A percentile compares a stretch with the other conserved stretches of the same genome.
Conservation (phyloP, 352 stramenopile species). For the Globisporangium heterothallicum region DNA sequence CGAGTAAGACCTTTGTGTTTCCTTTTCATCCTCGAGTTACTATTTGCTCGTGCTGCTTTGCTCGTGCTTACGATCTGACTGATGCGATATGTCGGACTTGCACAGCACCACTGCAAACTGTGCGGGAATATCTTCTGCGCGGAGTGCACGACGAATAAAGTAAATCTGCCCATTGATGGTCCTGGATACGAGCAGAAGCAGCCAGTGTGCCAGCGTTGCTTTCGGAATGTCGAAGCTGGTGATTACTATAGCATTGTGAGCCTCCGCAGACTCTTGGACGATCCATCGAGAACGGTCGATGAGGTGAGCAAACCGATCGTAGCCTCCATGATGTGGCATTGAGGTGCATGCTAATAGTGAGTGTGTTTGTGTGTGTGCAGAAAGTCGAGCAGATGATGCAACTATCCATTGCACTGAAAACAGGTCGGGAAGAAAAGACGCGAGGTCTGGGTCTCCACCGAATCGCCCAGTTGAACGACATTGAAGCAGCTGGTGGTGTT, state of each 20-base stretch:
- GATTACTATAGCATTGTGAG: slow-evolving; percentile 77
- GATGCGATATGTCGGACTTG: no score
- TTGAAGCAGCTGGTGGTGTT: slow-evolving; percentile 74
- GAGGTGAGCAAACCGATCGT: slow-evolving; percentile 18
- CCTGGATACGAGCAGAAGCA: slow-evolving; percentile 64
- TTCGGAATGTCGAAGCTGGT: slow-evolving; percentile 55
- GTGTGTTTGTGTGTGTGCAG: slow-evolving; percentile 14
- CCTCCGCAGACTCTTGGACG: slow-evolving; percentile 47
- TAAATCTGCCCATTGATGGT: slow-evolving; percentile 52
- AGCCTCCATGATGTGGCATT: neutral
- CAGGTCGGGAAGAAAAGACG: slow-evolving; percentile 55
- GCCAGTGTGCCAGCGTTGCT: slow-evolving; percentile 68
- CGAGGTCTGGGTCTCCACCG: slow-evolving; percentile 64
- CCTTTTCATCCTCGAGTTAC: neutral
- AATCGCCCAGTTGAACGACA: slow-evolving; percentile 79
- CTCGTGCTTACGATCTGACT: neutral
- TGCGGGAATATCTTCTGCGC: slow-evolving; percentile 72
- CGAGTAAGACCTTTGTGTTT: slow-evolving; percentile 26
- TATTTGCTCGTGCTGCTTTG: neutral
- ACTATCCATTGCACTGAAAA: slow-evolving; percentile 46
- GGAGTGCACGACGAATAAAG: slow-evolving; percentile 71
- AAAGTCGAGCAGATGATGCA: slow-evolving; percentile 68
- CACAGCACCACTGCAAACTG: slow-evolving; percentile 66
- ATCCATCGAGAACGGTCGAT: slow-evolving; percentile 27
- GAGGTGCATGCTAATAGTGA: neutral